Percentiles rank a stretch among this genome's conserved stretches.
Evolutionary conservation across 352 stramenopile genomes (phyloP).

Genomic region (Pythium grandisporangium): DNA sequence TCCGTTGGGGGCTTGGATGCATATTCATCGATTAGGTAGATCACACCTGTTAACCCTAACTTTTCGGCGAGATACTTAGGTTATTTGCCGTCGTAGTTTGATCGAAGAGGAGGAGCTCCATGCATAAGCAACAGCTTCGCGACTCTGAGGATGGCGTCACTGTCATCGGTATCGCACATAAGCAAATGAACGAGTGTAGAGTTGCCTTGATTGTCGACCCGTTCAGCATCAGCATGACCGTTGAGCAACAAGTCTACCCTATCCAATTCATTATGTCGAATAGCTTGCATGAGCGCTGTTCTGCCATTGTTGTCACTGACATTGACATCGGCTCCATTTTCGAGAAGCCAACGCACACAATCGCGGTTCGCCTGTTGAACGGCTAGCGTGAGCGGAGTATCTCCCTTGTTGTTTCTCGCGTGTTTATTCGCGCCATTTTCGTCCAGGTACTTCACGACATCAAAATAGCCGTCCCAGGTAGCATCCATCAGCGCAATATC

Average conservation of each 20-base stretch:
- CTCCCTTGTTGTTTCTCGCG: neutral
- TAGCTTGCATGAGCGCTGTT: neutral
- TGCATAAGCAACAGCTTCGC: neutral
- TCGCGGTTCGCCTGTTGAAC: neutral
- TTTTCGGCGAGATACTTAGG: neutral
- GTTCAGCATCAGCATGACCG: neutral
- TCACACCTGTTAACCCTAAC: neutral
- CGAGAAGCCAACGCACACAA: neutral
- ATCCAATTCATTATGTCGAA: neutral
- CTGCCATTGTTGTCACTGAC: neutral
- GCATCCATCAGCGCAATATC: no score
- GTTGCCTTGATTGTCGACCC: neutral
- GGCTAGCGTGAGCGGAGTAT: neutral
- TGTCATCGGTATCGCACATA: neutral
- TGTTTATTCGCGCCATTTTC: neutral
- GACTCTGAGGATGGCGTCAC: neutral
- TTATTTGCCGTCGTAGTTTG: neutral
- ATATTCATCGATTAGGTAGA: neutral
- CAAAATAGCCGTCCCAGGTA: neutral
- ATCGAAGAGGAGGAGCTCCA: neutral
- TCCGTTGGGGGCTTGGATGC: no score
- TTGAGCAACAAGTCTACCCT: neutral
- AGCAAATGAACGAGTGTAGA: neutral
- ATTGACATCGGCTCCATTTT: neutral
- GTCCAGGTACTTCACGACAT: neutral